phyloP scores from a whole-genome alignment of 2,329 filamentous ascomycete species.

The Trichoderma sp. region DNA sequence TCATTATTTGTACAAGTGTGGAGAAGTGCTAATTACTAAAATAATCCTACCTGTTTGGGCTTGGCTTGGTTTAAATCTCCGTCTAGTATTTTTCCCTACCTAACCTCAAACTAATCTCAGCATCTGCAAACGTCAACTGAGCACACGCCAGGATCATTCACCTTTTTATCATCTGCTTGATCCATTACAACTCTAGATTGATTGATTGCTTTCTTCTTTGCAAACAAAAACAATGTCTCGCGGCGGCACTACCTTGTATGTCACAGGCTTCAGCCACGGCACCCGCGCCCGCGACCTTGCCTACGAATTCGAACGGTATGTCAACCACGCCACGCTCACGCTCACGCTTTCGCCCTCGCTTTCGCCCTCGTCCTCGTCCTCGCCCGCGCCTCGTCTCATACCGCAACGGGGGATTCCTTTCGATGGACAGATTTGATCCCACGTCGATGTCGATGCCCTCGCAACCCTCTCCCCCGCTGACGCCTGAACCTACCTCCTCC shows the following conservation, averaged over 20 bases:
- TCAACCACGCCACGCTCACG: conserved; percentile 52
- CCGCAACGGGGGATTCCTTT: conserved; percentile 32
- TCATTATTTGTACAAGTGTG: background rate
- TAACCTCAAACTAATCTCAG: background rate
- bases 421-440: conserved; percentile 31
- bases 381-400: conserved; percentile 34
- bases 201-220: background rate
- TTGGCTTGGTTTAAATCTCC: background rate
- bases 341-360: conserved; percentile 35
- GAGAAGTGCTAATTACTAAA: background rate
- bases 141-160: background rate
- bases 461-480: conserved; percentile 29
- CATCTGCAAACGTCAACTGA: background rate
- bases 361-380: conserved; percentile 40
- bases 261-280: conserved; percentile 98
- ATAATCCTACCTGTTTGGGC: background rate
- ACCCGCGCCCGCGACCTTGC: conserved; percentile 98
- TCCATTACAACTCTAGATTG: background rate
- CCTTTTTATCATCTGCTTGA: background rate
- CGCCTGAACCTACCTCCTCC: conserved; percentile 22
- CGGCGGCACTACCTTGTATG: conserved; percentile 91
- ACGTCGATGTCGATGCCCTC: conserved; percentile 24
- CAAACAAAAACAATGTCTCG: conserved; percentile 76
- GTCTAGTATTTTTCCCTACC: background rate
- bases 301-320: conserved; percentile 99